Evolutionary conservation across 768 basidiomycete genomes (phyloP), one percentile per base, ranked within the genome.

Genomic region (Amanita pallidorosea): DNA sequence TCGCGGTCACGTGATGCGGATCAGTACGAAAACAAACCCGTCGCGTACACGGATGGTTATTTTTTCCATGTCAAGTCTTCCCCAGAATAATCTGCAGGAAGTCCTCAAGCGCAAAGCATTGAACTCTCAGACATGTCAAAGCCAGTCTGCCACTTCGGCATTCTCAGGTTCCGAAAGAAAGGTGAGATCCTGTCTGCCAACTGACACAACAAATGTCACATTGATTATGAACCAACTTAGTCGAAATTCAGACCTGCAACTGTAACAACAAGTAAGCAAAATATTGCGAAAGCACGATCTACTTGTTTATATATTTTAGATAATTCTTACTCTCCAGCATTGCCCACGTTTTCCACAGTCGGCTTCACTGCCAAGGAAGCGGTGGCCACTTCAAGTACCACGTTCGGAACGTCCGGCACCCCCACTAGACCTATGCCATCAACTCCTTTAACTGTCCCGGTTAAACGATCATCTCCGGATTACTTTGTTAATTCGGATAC

Each of bases 241-340:
- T 69, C 69, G 40, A 75, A 72, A 61, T 76, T 76, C 56, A 76
- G 74, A 57, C 75, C 75, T 12, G 71, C 72, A 17, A 56, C 55
- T 5, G 47, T 53, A 15, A 53, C 53, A 22, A 27, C 50, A 36
- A 9, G 50, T 41, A 25, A 35, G 41, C 15, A 22, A 41, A 5
- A 11, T 35, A 20, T 25, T 36, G 7, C 6, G 3, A 13, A 11
- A 36, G 15, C 18, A 35, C 11, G 22, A 13, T 4, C 11, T n/a
- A 2, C n/a, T 18, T 43, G n/a, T 31, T 49, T 23, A 49, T 41
- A 23, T 5, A 9, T 9, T 12, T 22, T 11, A 47, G 34, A 8
- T 23, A 47, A 34, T 12, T 15, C 31, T 20, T 47, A 20, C 17
- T 20, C 34, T 36, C 45, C 36, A 36, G 20, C 29, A 25, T 18